A percentile compares a stretch with the other conserved stretches of the same genome.
phyloP scores from a whole-genome alignment of 495 filamentous ascomycete genomes.

The Penicillium coffeae region DNA sequence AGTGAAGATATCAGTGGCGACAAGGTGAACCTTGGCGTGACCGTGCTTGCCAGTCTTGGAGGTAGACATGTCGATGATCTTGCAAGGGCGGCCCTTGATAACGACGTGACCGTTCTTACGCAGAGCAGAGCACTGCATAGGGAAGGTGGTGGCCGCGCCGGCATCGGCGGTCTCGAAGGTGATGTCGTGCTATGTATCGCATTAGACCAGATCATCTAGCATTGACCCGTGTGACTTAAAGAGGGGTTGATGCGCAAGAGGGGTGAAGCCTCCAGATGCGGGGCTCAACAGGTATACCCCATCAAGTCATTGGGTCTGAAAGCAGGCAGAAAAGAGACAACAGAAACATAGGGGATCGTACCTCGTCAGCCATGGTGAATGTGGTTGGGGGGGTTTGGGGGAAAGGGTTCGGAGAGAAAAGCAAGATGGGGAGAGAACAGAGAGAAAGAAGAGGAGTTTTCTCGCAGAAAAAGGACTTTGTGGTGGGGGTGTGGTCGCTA shows the following conservation, averaged over 20 bases:
- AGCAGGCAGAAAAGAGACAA: slow-evolving; percentile 2
- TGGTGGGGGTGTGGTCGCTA: slow-evolving; percentile 42
- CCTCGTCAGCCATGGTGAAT: slow-evolving; percentile 45
- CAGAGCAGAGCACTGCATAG: slow-evolving; percentile 99
- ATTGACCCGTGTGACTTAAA: neutral
- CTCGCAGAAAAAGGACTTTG: slow-evolving; percentile 31
- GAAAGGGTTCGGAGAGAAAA: slow-evolving; percentile 10
- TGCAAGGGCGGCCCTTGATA: slow-evolving; percentile 98
- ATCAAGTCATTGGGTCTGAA: slow-evolving; percentile 9
- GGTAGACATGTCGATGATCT: slow-evolving; percentile 99
- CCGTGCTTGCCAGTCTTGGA: slow-evolving; percentile 99
- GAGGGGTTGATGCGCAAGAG: slow-evolving; percentile 17
- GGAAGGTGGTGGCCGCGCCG: slow-evolving; percentile 88
- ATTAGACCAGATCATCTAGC: neutral
- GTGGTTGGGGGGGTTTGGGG: slow-evolving; percentile 11
- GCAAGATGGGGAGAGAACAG: slow-evolving; percentile 14
- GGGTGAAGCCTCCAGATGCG: slow-evolving; percentile 29
- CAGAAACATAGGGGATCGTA: slow-evolving; percentile 17
- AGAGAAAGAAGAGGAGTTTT: slow-evolving; percentile 29
- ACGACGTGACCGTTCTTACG: slow-evolving; percentile 98
- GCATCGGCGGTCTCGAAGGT: slow-evolving; percentile 90
- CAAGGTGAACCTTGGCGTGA: slow-evolving; percentile 98
- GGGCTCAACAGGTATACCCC: slow-evolving; percentile 18
- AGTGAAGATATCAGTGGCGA: slow-evolving; percentile 98
- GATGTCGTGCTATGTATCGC: slow-evolving; percentile 66